Percentiles rank a stretch among this genome's conserved stretches.
These are phyloP conservation scores for Aspergillus fumigatus DNA, from an alignment of 2,329 filamentous ascomycete species.

Conservation along the genomic window DNA sequence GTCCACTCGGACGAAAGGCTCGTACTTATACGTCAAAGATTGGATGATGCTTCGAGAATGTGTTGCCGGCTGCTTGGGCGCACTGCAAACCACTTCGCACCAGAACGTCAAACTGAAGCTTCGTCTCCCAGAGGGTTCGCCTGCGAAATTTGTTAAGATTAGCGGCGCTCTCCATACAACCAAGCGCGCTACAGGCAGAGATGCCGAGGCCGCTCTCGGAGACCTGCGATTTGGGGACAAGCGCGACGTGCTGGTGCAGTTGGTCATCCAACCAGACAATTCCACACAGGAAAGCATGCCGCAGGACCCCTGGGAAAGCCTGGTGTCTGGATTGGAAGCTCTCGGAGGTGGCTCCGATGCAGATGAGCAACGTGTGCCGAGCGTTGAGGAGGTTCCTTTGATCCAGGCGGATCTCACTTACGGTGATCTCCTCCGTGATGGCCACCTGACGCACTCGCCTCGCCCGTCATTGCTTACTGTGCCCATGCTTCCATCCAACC, in stretches of 20 bases:
- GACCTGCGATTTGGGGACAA: conserved; percentile 96
- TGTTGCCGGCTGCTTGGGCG: conserved; percentile 84
- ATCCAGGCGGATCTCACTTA: conserved; percentile 93
- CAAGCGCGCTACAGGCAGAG: conserved; percentile 88
- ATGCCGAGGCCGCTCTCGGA: conserved; percentile 87
- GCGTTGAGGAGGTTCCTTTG: conserved; percentile 89
- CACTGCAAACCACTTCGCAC: conserved; percentile 91
- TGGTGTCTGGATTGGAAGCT: conserved; percentile 91
- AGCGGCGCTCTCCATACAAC: conserved; percentile 94
- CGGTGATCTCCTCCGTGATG: conserved; percentile 88
- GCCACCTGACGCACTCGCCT: conserved; percentile 77
- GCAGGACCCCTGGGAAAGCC: conserved; percentile 94
- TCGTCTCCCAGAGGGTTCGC: conserved; percentile 88
- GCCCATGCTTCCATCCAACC: conserved; percentile 74
- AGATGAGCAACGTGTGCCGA: conserved; percentile 76
- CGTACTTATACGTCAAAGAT: conserved; percentile 97
- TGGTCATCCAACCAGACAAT: conserved; percentile 86
- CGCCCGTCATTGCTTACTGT: conserved; percentile 89
- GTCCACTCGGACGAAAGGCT: conserved; percentile 90
- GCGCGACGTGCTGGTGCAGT: conserved; percentile 85
- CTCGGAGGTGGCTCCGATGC: conserved; percentile 81
- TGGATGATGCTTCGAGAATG: conserved; percentile 99
- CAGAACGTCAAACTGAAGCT: conserved; percentile 97
- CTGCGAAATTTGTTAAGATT: conserved; percentile 98
- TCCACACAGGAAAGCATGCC: conserved; percentile 76